These are phyloP conservation scores for Verticillium dahliae DNA, from an alignment of 2,329 filamentous ascomycete genomes.

Conservation along the genomic window DNA sequence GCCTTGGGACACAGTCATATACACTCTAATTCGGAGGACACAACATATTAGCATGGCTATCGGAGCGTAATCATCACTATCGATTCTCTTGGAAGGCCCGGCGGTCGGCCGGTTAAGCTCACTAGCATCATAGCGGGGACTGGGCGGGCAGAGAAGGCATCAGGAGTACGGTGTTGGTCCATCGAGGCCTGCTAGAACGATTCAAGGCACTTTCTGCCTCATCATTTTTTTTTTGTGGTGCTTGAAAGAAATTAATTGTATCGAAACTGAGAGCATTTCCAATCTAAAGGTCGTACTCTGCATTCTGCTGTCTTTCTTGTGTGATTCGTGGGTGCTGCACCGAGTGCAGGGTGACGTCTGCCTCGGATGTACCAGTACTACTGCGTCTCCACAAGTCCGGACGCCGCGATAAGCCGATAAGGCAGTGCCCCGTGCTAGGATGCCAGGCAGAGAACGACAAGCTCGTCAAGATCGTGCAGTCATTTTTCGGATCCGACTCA, in stretches of 20 bases:
- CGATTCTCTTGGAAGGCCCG: neutral
- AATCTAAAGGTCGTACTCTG: too few relatives aligned
- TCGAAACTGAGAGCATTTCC: neutral
- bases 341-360: neutral
- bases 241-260: neutral
- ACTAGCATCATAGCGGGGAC: neutral
- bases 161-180: neutral
- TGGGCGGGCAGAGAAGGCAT: neutral
- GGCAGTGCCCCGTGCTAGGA: neutral
- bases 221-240: neutral
- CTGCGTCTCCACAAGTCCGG: neutral
- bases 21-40: neutral
- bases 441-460: neutral
- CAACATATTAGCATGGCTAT: neutral
- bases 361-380: too few relatives aligned
- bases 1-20: neutral
- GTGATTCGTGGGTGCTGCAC: too few relatives aligned
- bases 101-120: neutral
- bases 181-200: neutral
- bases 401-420: slow-evolving; percentile 3
- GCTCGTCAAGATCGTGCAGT: neutral
- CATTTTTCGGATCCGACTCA: neutral
- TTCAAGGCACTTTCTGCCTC: neutral
- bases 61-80: neutral
- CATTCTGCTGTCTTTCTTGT: too few relatives aligned